A percentile compares a stretch with the other conserved stretches of the same genome.
phyloP scores from a whole-genome alignment of 2,329 filamentous ascomycete species.

The Cryphonectria naterciae region DNA sequence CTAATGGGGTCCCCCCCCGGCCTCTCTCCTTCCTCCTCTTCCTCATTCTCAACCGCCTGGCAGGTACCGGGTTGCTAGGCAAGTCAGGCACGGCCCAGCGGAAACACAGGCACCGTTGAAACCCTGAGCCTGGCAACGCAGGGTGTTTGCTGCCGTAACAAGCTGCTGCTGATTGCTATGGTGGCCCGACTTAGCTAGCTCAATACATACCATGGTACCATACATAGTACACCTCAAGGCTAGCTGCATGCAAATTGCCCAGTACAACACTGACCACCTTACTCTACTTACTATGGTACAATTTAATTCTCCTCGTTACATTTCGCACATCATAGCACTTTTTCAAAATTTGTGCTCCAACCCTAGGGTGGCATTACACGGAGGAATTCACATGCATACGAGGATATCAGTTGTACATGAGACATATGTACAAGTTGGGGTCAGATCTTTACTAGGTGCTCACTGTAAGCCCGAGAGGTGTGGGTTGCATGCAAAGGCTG shows the following conservation, averaged over 20 bases:
- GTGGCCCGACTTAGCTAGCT: background rate
- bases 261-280: background rate
- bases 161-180: background rate
- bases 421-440: background rate
- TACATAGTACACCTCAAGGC: background rate
- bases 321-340: background rate
- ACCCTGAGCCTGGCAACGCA: background rate
- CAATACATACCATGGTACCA: background rate
- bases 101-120: background rate
- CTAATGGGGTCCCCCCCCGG: background rate
- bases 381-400: background rate
- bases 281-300: too few relatives aligned
- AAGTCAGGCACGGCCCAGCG: background rate
- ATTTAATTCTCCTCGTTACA: background rate
- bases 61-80: background rate
- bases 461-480: constrained; percentile 18
- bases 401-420: background rate
- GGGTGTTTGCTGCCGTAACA: background rate
- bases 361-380: background rate
- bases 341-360: background rate
- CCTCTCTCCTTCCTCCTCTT: background rate
- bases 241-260: too few relatives aligned
- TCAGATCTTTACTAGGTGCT: constrained; percentile 9
- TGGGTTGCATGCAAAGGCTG: constrained; percentile 16
- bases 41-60: background rate